Evolutionary conservation across 2,329 filamentous ascomycete genomes (phyloP).

Genomic region (Paramyrothecium sp.): DNA sequence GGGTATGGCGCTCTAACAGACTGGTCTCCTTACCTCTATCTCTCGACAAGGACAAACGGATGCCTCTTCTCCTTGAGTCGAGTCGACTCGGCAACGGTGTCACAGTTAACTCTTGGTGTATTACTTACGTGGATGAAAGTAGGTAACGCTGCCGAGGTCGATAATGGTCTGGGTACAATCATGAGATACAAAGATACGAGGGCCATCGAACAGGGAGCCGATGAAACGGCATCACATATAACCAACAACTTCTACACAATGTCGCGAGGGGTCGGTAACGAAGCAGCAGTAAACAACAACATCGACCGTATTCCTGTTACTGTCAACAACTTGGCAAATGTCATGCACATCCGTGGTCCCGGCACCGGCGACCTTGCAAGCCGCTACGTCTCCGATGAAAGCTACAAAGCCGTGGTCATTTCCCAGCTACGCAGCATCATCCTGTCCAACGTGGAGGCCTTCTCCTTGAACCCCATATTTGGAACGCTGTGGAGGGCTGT

Average conservation of each 20-base stretch:
- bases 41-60: constrained; percentile 40
- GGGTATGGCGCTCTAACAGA: constrained; percentile 14
- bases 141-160: constrained; percentile 10
- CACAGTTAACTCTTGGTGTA: constrained; percentile 37
- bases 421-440: constrained; percentile 18
- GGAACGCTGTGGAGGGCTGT: constrained; percentile 43
- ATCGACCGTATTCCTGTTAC: constrained; percentile 10
- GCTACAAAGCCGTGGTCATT: background rate
- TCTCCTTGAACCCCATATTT: constrained; percentile 45
- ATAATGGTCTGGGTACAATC: constrained; percentile 4
- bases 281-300: background rate
- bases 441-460: constrained; percentile 33
- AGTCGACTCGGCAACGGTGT: constrained; percentile 27
- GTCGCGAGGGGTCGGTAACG: background rate
- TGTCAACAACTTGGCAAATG: constrained; percentile 11
- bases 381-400: constrained; percentile 17
- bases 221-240: background rate
- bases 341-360: constrained; percentile 10
- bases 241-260: background rate
- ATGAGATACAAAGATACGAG: constrained; percentile 9
- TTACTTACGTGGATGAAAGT: constrained; percentile 43
- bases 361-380: background rate
- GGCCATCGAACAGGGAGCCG: background rate
- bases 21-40: constrained; percentile 35
- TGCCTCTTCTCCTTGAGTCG: constrained; percentile 31